Evolutionary conservation across 371 early-diverging fungal genomes (phyloP).

Genomic region (Circinella minor): DNA sequence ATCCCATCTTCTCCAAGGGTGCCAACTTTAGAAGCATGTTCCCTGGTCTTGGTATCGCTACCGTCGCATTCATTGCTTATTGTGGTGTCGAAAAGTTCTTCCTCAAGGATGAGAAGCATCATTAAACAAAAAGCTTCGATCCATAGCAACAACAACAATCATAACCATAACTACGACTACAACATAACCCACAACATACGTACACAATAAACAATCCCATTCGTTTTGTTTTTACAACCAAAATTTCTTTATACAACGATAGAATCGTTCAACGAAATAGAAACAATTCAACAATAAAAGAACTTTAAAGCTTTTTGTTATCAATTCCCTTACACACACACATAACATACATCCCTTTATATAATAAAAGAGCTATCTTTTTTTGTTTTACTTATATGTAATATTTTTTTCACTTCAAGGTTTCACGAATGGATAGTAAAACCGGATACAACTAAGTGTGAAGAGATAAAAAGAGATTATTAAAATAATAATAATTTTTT

Average conservation of each 20-base stretch:
- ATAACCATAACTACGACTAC: not conserved
- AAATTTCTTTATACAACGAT: no score
- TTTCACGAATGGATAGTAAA: no score
- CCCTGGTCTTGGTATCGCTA: constrained; percentile 88
- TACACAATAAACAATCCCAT: not conserved
- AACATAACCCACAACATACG: not conserved
- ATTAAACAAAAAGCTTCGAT: constrained; percentile 26
- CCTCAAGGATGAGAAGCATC: constrained; percentile 50
- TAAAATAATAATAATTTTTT: no score
- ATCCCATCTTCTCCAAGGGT: constrained; percentile 73
- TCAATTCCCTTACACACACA: no score
- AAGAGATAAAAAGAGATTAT: not conserved
- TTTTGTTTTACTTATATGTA: no score
- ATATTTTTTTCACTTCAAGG: no score
- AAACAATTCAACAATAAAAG: not conserved
- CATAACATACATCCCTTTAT: no score
- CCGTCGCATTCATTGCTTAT: constrained; percentile 81
- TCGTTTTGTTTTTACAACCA: no score
- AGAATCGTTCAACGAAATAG: no score
- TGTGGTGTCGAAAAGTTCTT: constrained; percentile 76
- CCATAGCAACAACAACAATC: not conserved
- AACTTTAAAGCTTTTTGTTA: not conserved
- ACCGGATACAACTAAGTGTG: no score
- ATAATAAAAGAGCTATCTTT: no score
- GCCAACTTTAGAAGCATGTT: constrained; percentile 68